A percentile compares a stretch with the other conserved stretches of the same genome.
These are phyloP conservation scores for Xylaria sp. DNA, from an alignment of 2,329 filamentous ascomycete genomes.

Conservation along the genomic window DNA sequence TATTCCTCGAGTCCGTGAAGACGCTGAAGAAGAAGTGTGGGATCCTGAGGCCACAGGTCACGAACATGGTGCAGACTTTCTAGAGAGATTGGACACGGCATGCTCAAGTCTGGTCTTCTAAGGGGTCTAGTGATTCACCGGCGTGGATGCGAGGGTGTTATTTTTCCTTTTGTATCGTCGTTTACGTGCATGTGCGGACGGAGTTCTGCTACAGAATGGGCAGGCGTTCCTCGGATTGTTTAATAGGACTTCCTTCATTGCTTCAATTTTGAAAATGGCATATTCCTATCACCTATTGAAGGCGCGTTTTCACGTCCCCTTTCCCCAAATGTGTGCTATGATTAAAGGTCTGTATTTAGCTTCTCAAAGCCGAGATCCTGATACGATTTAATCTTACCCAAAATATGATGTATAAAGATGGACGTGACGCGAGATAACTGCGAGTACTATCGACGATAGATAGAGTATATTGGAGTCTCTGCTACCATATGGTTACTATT, in stretches of 20 bases:
- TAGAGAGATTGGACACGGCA: slow-evolving; percentile 29
- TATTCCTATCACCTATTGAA: background rate
- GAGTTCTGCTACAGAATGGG: slow-evolving; percentile 36
- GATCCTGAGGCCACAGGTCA: slow-evolving; percentile 75
- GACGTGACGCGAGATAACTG: background rate
- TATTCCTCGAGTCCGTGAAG: slow-evolving; percentile 91
- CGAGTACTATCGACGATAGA: no score
- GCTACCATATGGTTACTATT: background rate
- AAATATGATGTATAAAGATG: background rate
- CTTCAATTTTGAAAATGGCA: slow-evolving; percentile 11
- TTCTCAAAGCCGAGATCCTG: background rate
- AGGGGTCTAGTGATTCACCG: background rate
- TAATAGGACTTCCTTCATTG: slow-evolving; percentile 17
- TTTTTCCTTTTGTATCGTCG: background rate
- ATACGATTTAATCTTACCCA: background rate
- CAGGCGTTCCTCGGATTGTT: slow-evolving; percentile 32
- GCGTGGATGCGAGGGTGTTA: background rate
- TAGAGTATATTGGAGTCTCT: background rate
- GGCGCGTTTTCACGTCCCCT: background rate
- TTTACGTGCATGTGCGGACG: slow-evolving; percentile 37
- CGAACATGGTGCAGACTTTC: slow-evolving; percentile 64
- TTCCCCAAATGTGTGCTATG: background rate
- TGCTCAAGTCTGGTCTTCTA: background rate
- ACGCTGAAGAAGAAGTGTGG: slow-evolving; percentile 86
- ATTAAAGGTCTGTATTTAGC: background rate